Base-by-base conservation (phyloP, 2,329 filamentous ascomycete species). In the Monosporascus sp. region DNA sequence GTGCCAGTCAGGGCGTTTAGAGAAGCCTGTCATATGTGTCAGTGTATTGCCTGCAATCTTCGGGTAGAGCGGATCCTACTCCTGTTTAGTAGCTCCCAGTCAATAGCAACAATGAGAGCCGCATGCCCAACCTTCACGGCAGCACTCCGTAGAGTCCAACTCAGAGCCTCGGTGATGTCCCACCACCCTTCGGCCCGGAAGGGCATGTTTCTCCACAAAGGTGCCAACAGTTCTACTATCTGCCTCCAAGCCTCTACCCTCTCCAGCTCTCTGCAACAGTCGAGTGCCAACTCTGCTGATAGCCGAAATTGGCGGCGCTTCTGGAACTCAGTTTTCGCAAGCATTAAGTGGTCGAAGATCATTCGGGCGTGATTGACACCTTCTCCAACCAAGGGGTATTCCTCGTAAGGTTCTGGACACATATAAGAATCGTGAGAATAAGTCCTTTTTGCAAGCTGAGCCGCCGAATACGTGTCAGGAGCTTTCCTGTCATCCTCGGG, bases 351-450 rank as follows among this genome's bases (percentile, higher is more conserved):
- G 41, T 81, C 73, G 24, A 83, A 70, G 34, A 86, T 81, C 24
- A 84, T 64, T 53, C 75, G 71, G 2, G 76, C 70, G 63, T 86
- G 83, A 54, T 84, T 74, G 42, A 82, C 72, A 0, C 80, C 80
- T 5, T 66, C 58, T 4, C 77, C 75, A 20, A 70, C 65, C 15
- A 84, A 58, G 0, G 83, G 81, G 48, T 75, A 76, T 60, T 86
- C 83, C 57, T 84, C 74, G 55, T 83, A 74, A 1, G 84, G 84
- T 39, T 82, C 77, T 14, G 82, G 83, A 51, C 83, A 86, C 71
- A 88, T 77, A 65, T 86, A 88, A 1, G 80, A 83, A 63, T 88
- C 84, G 56, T 86, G 85, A 1, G 73, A 73, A 56, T 83, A 83
- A 0, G 76, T 73, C 49, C 78, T 80, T 59, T 72, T 75, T 9